Evolutionary conservation across 305 asterid species (phyloP), one percentile per base, ranked within the genome.

Genomic region (Rubia tinctorum): DNA sequence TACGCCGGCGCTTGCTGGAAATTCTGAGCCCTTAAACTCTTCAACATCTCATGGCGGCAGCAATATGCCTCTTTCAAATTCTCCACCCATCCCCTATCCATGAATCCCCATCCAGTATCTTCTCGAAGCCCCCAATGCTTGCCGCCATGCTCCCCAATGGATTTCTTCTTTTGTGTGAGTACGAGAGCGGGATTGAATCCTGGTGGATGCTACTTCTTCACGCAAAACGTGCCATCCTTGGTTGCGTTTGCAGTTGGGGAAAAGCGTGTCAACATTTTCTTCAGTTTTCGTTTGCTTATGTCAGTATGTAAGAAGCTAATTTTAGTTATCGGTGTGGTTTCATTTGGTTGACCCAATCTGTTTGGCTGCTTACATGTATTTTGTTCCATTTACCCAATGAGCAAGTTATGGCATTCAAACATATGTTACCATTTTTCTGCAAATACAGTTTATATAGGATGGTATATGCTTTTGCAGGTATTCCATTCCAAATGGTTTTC

Each of bases 121-220:
- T 81, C 53, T 79, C 85, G 37, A 87, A 71, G 25, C 71, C 78
- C 44, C 78, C 71, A 34, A 59, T 87, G 55, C 64, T 63, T 80
- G 71, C 67, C 83, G 61, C 72, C 74, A 13, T 25, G 71, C 65
- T n/a, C n/a, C n/a, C n/a, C n/a, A n/a, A n/a, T n/a, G 99, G 99
- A 73, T 94, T 94, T 80, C 90, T 83, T 83, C 80, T 90, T 88
- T 84, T 94, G 79, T 88, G 82, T 71, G 99, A 94, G 87, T 88
- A 88, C 78, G 97, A 94, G 94, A 89, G 73, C 90, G 97, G 99
- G 85, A 89, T 85, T 94, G 76, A 88, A 94, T 83, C 95, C 99
- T 63, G 99, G 99, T 66, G 99, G 97, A 74, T 95, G 97, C 79
- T 91, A 94, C 80, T 90, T 90, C 79, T 94, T 91, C 76, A 94